A percentile compares a stretch with the other conserved stretches of the same genome.
These are phyloP conservation scores for Symbiodinium natans DNA, from an alignment of 73 alveolate genomes.

Conservation along the genomic window DNA sequence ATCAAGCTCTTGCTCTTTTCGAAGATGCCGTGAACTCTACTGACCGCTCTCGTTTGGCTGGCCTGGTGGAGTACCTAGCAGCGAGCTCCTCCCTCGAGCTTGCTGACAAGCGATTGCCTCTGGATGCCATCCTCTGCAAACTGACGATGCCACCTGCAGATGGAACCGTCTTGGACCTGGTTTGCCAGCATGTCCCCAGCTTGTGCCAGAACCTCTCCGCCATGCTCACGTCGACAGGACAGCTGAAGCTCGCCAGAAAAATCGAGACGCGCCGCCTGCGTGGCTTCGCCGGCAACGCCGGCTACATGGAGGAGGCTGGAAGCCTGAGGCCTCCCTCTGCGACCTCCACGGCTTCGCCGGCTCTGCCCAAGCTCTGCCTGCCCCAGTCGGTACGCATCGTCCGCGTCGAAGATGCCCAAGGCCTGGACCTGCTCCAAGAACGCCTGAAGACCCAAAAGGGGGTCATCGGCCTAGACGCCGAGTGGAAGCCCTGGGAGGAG, in stretches of 20 bases:
- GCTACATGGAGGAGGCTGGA: background rate
- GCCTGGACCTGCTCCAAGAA: background rate
- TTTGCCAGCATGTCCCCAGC: constrained; percentile 7
- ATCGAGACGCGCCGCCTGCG: constrained; percentile 28
- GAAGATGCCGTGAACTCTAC: background rate
- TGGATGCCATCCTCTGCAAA: background rate
- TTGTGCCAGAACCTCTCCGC: background rate
- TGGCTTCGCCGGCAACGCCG: background rate
- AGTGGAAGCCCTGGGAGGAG: constrained; percentile 77
- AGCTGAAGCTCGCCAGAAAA: constrained; percentile 66
- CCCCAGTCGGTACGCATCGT: background rate
- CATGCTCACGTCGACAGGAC: constrained; percentile 18
- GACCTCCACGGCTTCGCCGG: background rate
- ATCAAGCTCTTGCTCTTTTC: background rate
- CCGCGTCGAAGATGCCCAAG: background rate
- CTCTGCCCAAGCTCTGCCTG: background rate
- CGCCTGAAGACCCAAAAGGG: background rate
- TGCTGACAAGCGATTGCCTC: background rate
- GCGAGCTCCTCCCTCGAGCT: constrained; percentile 18
- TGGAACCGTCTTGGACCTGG: constrained; percentile 29
- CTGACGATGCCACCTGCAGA: constrained; percentile 73
- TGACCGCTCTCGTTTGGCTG: constrained; percentile 47
- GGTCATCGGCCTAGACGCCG: constrained; percentile 34
- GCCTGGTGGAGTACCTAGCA: constrained; percentile 61
- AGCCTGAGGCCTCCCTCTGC: background rate